Percentiles rank a stretch among this genome's conserved stretches.
phyloP scores from a whole-genome alignment of 257 asterid species.

The Solanum paucissectum region DNA sequence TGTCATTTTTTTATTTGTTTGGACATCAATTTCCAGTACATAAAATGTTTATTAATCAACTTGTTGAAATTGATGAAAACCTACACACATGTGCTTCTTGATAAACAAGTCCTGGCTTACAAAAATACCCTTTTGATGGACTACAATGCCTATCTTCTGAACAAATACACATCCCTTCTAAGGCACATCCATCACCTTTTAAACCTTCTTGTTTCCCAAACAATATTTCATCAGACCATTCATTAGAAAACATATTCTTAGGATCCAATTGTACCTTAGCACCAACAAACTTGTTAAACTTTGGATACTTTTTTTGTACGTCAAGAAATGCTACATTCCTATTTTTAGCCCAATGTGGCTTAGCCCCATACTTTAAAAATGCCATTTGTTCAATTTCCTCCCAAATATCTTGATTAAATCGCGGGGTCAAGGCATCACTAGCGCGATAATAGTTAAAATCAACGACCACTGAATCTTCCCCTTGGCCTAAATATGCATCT shows the following conservation, averaged over 20 bases:
- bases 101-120: conserved; percentile 53
- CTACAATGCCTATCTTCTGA: conserved; percentile 70
- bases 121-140: conserved; percentile 49
- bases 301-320: conserved; percentile 35
- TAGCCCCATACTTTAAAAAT: conserved; percentile 48
- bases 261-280: conserved; percentile 48
- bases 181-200: conserved; percentile 56
- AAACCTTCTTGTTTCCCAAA: conserved; percentile 14
- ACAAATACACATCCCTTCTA: conserved; percentile 71
- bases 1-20: not conserved
- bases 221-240: conserved; percentile 42
- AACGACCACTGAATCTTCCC: conserved; percentile 46
- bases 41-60: not conserved
- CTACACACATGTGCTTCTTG: conserved; percentile 57
- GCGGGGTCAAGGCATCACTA: conserved; percentile 33
- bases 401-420: conserved; percentile 55
- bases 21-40: not conserved
- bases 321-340: conserved; percentile 43
- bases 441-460: conserved; percentile 70
- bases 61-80: conserved; percentile 9
- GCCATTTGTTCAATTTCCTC: conserved; percentile 92
- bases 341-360: conserved; percentile 88
- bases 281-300: conserved; percentile 31
- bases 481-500: conserved; percentile 48
- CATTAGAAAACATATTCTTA: conserved; percentile 34